Evolutionary conservation across 2,329 filamentous ascomycete species (phyloP).

Genomic region (Myriangium duriaei): DNA sequence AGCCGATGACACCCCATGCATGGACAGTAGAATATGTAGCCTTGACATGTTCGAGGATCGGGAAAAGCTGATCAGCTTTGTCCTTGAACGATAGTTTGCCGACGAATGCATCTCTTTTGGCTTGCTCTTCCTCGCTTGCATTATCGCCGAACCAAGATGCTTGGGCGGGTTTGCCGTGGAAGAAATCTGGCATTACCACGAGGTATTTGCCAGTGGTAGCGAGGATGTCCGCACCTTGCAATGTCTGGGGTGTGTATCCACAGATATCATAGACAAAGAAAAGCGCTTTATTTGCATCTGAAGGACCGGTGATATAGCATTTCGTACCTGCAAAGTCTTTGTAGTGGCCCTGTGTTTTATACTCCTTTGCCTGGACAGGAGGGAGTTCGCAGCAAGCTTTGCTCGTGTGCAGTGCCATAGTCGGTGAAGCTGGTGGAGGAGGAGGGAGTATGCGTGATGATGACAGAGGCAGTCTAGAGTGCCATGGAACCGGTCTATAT

Average conservation of each 20-base stretch:
- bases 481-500: too few relatives aligned
- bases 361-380: slow-evolving; percentile 36
- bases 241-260: slow-evolving; percentile 46
- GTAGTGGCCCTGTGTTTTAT: slow-evolving; percentile 46
- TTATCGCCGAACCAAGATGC: not conserved
- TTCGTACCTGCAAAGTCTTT: slow-evolving; percentile 48
- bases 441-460: too few relatives aligned
- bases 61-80: not conserved
- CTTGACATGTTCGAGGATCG: not conserved
- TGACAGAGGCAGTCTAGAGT: too few relatives aligned
- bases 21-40: slow-evolving; percentile 22
- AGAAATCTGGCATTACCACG: slow-evolving; percentile 87
- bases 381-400: slow-evolving; percentile 37
- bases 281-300: slow-evolving; percentile 44
- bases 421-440: too few relatives aligned
- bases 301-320: slow-evolving; percentile 47
- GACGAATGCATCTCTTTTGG: not conserved
- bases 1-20: slow-evolving; percentile 48
- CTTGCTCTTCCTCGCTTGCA: not conserved
- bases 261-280: slow-evolving; percentile 51
- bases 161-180: slow-evolving; percentile 56
- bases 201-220: slow-evolving; percentile 59
- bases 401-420: not conserved
- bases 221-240: slow-evolving; percentile 54
- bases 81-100: not conserved